Base-by-base conservation (phyloP, 129 eudicot genomes). In the Helianthus tuberosus region DNA sequence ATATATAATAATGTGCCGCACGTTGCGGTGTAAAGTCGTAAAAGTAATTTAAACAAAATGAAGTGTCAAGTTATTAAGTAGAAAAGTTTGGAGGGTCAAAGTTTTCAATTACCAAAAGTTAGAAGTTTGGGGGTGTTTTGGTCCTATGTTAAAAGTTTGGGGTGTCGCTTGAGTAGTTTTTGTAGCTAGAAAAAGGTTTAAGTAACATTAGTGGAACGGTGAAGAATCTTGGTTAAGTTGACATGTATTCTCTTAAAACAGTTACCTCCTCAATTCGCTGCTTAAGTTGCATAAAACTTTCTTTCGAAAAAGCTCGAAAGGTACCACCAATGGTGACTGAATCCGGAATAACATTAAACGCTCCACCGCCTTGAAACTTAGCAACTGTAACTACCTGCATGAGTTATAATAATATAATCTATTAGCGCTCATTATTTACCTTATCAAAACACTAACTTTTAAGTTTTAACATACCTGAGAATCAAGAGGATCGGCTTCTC, bases 401-500 rank as follows among this genome's bases (percentile, higher is more conserved):
- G 77, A 46, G 35, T 57, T 53, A 32, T 32, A 32, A 32, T 32
- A 32, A 32, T 32, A 32, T 32, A 50, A 58, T 38, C 39, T 51
- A 50, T 67, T 51, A 27, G 59, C 23, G 39, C 66, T 72, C 62
- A 57, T 27, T 13, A 39, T 3, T 7, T 64, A 64, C 69, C 13
- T 38, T 38, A 64, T 64, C 29, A 8, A 39, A 39, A 15, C 13
- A 36, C 4, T 38, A 64, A 15, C 14, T 52, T 32, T 7, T 20
- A 29, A 20, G 36, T 32, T 32, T 32, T 32, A 32, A 32, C 53
- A 9, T 59, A 88, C 99, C 89, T 88, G 96, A 65, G 99, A 91
- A 70, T 94, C 99, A 11, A 94, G 96, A 70, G 99, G 99, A 82
- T 94, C 99, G 51, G 99, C 93, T 88, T 94, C 97, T 16, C 99